These are phyloP conservation scores for Colletotrichum scovillei DNA, from an alignment of 2,329 filamentous ascomycete genomes.

Conservation along the genomic window DNA sequence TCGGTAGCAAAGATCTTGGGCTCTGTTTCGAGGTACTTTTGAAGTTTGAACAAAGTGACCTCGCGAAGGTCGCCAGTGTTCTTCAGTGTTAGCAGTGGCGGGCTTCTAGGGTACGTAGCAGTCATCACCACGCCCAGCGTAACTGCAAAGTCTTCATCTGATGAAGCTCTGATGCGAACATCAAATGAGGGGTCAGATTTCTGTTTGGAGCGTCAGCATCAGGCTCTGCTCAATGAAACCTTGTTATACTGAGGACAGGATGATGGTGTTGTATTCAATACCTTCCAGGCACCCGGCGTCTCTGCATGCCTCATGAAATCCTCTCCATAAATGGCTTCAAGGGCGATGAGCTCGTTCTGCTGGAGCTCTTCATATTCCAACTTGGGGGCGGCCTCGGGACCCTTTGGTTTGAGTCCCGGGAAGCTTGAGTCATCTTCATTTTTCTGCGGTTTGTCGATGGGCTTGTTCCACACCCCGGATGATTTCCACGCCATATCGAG, in stretches of 20 bases:
- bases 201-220: slow-evolving; percentile 50
- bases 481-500: slow-evolving; percentile 63
- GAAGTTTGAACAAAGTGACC: slow-evolving; percentile 77
- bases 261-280: slow-evolving; percentile 48
- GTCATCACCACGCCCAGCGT: slow-evolving; percentile 84
- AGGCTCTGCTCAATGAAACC: not conserved
- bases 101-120: slow-evolving; percentile 89
- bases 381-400: slow-evolving; percentile 54
- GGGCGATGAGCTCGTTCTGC: slow-evolving; percentile 85
- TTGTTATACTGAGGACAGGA: slow-evolving; percentile 13
- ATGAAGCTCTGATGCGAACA: slow-evolving; percentile 79
- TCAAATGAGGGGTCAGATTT: slow-evolving; percentile 88
- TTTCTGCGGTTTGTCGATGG: slow-evolving; percentile 51
- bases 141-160: slow-evolving; percentile 77
- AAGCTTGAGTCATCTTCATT: slow-evolving; percentile 60
- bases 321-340: slow-evolving; percentile 89
- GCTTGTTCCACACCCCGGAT: slow-evolving; percentile 60
- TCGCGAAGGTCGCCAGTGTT: slow-evolving; percentile 73
- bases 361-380: slow-evolving; percentile 86
- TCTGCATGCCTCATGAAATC: slow-evolving; percentile 83
- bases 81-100: slow-evolving; percentile 78
- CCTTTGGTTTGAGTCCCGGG: slow-evolving; percentile 60
- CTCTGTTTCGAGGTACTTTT: slow-evolving; percentile 70
- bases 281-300: slow-evolving; percentile 85
- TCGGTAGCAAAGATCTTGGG: slow-evolving; percentile 64